Percentiles rank a stretch among this genome's conserved stretches.
phyloP scores from a whole-genome alignment of 257 asterid genomes.

The Ocimum tenuiflorum region DNA sequence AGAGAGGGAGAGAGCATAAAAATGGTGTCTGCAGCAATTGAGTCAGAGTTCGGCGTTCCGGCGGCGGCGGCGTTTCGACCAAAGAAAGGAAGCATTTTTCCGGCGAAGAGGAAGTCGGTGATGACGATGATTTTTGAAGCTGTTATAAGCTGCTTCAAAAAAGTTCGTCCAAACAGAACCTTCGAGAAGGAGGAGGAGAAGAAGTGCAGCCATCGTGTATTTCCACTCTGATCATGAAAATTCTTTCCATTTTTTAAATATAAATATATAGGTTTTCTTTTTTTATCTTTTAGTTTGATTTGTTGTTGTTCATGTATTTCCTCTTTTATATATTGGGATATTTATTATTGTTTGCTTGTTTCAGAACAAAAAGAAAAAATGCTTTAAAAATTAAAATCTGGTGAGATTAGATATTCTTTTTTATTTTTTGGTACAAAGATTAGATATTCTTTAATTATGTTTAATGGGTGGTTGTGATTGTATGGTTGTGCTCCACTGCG shows the following conservation, averaged over 20 bases:
- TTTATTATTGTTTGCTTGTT: too few species aligned
- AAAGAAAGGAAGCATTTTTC: constrained; percentile 34
- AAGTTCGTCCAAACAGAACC: constrained; percentile 3
- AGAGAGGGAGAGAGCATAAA: not conserved
- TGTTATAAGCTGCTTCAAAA: not conserved
- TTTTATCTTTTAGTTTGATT: too few species aligned
- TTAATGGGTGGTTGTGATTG: too few species aligned
- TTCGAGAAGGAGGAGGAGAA: not conserved
- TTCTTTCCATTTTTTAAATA: not conserved
- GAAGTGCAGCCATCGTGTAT: not conserved
- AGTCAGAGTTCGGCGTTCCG: not conserved
- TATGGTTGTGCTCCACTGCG: too few species aligned
- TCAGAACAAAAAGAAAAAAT: too few species aligned
- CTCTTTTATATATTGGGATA: too few species aligned
- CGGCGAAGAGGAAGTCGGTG: constrained; percentile 34
- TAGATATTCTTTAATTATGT: too few species aligned
- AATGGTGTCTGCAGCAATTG: constrained; percentile 13
- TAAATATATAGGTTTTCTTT: not conserved
- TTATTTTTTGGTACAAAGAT: too few species aligned
- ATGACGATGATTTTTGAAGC: constrained; percentile 22
- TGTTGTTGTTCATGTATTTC: too few species aligned
- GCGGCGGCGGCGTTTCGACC: not conserved
- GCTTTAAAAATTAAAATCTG: too few species aligned
- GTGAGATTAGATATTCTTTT: too few species aligned
- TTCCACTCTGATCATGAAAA: not conserved